phyloP scores from a whole-genome alignment of 75 land plant genomes.

The Cunninghamia lanceolata region DNA sequence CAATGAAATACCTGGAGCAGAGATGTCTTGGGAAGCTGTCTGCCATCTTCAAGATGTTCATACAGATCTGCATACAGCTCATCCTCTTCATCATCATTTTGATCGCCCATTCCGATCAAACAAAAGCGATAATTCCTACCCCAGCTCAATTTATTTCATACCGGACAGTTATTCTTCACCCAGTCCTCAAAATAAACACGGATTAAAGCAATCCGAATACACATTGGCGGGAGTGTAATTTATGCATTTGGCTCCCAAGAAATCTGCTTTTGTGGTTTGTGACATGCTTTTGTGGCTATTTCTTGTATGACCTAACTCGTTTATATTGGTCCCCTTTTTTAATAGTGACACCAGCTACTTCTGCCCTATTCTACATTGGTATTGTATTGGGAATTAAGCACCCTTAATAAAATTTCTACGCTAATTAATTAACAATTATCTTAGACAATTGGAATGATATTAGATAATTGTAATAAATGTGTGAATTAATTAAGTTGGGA shows the following conservation, averaged over 20 bases:
- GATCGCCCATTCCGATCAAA: constrained; percentile 9
- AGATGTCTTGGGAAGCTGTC: constrained; percentile 21
- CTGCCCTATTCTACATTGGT: no score
- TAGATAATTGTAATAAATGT: no score
- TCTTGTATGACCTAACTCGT: no score
- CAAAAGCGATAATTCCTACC: neutral
- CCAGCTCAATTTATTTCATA: neutral
- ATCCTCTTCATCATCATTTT: constrained; percentile 6
- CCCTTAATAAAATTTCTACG: no score
- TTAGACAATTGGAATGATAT: no score
- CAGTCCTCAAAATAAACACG: neutral
- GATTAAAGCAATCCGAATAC: neutral
- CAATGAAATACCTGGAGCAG: constrained; percentile 10
- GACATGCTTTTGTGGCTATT: no score
- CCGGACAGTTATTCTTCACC: neutral
- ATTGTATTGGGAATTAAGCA: no score
- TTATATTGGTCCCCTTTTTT: no score
- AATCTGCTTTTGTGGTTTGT: no score
- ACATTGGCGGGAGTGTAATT: neutral
- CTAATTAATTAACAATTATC: no score
- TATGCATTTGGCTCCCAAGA: neutral
- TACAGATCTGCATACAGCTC: constrained; percentile 24
- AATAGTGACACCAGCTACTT: no score
- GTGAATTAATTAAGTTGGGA: no score
- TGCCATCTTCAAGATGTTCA: constrained; percentile 19